Conservation (phyloP, 2,329 filamentous ascomycete species). For the Phyllosticta capitalensis region DNA sequence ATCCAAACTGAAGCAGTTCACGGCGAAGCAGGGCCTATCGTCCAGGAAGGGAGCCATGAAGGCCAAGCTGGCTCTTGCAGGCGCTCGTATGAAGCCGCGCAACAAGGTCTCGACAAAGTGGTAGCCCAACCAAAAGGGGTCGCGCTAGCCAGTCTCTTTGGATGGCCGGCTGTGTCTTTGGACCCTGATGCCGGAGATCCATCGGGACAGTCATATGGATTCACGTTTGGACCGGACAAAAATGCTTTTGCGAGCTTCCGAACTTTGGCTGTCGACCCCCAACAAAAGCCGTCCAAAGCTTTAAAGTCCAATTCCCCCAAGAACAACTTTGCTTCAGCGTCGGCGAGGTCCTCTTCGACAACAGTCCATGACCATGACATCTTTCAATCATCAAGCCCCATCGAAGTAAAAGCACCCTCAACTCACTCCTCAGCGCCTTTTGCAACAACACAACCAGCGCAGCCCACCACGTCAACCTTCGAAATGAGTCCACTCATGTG, state of each 20-base stretch:
- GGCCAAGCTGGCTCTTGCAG: background rate
- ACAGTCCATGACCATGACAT: no score
- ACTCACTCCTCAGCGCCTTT: no score
- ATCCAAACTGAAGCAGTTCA: background rate
- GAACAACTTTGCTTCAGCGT: no score
- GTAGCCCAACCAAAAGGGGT: background rate
- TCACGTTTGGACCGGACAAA: background rate
- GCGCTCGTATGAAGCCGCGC: background rate
- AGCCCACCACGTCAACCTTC: no score
- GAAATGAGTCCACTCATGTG: no score
- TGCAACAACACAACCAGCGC: no score
- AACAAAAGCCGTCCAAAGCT: background rate
- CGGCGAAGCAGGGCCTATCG: background rate
- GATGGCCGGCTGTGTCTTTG: background rate
- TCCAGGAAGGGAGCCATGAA: constrained; percentile 1
- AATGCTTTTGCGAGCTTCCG: background rate
- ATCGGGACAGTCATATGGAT: background rate
- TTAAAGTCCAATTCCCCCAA: no score
- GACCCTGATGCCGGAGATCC: background rate
- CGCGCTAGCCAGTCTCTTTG: background rate
- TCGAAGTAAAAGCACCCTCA: no score
- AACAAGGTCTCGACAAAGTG: background rate
- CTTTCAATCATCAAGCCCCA: no score
- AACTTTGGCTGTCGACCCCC: background rate
- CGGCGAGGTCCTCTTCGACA: no score